phyloP scores from a whole-genome alignment of 1,284 basidiomycete genomes.

The Cystobasidium slooffiae region DNA sequence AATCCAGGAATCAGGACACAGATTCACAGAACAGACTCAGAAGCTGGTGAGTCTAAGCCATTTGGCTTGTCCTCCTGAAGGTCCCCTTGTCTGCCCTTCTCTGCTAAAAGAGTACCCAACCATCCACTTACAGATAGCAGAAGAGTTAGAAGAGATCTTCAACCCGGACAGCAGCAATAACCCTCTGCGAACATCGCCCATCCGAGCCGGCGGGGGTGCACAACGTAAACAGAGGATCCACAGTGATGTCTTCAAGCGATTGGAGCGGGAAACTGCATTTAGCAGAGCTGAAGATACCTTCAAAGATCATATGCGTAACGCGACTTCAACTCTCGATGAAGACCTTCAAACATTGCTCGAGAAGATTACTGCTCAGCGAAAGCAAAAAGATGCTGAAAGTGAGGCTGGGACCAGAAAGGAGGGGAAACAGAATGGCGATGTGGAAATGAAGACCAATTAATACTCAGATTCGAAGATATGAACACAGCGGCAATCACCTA shows the following conservation, averaged over 20 bases:
- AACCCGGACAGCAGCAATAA: neutral
- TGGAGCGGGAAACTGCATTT: constrained; percentile 25
- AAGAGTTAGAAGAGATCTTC: no score
- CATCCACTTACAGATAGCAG: neutral
- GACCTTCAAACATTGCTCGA: neutral
- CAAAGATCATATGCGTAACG: neutral
- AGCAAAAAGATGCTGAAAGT: neutral
- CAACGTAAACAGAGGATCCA: constrained; percentile 3
- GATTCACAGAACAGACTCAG: constrained; percentile 19
- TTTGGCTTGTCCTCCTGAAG: neutral
- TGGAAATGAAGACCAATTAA: constrained; percentile 8
- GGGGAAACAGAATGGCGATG: neutral
- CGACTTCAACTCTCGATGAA: neutral
- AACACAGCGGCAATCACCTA: neutral
- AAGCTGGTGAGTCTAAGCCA: constrained; percentile 13
- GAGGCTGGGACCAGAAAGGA: neutral
- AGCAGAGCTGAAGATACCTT: constrained; percentile 19
- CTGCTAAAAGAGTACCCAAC: neutral
- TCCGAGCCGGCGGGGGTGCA: neutral
- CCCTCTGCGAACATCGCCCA: neutral
- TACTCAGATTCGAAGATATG: neutral
- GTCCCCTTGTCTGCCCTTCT: no score
- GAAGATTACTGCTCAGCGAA: neutral
- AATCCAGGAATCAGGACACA: constrained; percentile 21
- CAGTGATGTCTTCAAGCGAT: constrained; percentile 6